phyloP scores from a whole-genome alignment of 108 stramenopile genomes.

The Aurantiochytrium sp. region DNA sequence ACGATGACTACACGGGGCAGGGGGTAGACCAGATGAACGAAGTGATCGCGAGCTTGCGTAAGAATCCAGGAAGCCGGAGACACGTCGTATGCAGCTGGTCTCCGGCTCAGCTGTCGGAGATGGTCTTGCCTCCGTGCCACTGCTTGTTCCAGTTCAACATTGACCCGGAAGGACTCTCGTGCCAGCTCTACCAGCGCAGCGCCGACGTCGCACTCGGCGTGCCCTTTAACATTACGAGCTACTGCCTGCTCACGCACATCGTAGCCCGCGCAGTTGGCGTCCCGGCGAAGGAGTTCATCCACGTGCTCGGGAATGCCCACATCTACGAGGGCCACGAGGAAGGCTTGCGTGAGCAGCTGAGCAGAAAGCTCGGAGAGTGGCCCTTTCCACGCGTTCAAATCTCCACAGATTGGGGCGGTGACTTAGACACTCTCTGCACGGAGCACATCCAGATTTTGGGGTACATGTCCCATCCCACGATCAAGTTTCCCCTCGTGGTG shows the following conservation, averaged over 20 bases:
- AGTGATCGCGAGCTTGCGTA: background rate
- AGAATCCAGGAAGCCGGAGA: background rate
- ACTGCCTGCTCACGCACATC: background rate
- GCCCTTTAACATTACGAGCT: background rate
- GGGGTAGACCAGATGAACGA: background rate
- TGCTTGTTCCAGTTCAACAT: background rate
- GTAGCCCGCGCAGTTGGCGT: background rate
- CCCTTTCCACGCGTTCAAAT: background rate
- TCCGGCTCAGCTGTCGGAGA: background rate
- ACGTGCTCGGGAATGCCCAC: background rate
- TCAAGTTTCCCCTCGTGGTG: background rate
- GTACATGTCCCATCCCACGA: background rate
- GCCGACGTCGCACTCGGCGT: background rate
- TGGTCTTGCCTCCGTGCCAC: background rate
- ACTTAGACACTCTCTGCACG: background rate
- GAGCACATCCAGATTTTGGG: background rate
- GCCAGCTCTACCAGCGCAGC: background rate
- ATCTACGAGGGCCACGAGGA: background rate
- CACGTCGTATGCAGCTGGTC: background rate
- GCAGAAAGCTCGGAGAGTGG: background rate
- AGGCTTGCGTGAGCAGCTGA: background rate
- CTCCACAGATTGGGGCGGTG: background rate
- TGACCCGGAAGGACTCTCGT: background rate
- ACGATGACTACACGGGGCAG: background rate
- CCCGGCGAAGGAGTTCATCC: background rate